Percentiles rank a stretch among this genome's conserved stretches.
Evolutionary conservation across 2,329 filamentous ascomycete genomes (phyloP).

Genomic region (Cladophialophora chaetospira): DNA sequence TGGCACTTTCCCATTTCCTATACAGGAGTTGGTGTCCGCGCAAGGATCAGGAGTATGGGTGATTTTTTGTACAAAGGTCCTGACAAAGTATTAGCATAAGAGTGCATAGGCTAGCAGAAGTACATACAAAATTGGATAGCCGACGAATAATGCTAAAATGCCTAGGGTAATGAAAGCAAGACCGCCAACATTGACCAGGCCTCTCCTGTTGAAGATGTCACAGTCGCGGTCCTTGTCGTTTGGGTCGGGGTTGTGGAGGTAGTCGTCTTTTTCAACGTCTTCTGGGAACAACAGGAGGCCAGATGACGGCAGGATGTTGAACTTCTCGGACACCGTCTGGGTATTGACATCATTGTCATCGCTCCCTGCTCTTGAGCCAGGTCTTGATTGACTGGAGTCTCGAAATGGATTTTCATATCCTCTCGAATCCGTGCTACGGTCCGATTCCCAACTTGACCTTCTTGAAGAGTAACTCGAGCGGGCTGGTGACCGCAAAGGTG

Average conservation of each 20-base stretch:
- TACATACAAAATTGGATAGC: constrained; percentile 67
- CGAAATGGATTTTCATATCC: constrained; percentile 58
- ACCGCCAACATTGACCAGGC: constrained; percentile 65
- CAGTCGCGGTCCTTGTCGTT: constrained; percentile 63
- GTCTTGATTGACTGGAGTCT: constrained; percentile 60
- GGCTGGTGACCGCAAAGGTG: constrained; percentile 50
- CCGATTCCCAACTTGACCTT: constrained; percentile 67
- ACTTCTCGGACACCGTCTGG: constrained; percentile 72
- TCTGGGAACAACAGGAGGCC: constrained; percentile 69
- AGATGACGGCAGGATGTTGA: constrained; percentile 69
- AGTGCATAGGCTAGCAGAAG: not conserved
- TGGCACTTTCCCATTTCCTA: constrained; percentile 52
- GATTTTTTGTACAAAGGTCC: constrained; percentile 58
- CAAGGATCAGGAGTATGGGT: constrained; percentile 41
- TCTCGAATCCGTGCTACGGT: constrained; percentile 57
- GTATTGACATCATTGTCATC: constrained; percentile 69
- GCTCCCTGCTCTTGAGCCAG: constrained; percentile 55
- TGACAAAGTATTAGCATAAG: constrained; percentile 40
- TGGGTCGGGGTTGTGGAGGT: constrained; percentile 69
- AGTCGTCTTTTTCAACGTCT: constrained; percentile 74
- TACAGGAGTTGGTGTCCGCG: constrained; percentile 48
- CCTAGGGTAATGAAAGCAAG: constrained; percentile 62
- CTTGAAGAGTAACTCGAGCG: constrained; percentile 59
- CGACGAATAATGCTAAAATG: constrained; percentile 66
- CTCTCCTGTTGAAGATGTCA: constrained; percentile 66